A percentile compares a stretch with the other conserved stretches of the same genome.
These are phyloP conservation scores for Epicoccum sorghinum DNA, from an alignment of 2,329 filamentous ascomycete species.

Conservation along the genomic window DNA sequence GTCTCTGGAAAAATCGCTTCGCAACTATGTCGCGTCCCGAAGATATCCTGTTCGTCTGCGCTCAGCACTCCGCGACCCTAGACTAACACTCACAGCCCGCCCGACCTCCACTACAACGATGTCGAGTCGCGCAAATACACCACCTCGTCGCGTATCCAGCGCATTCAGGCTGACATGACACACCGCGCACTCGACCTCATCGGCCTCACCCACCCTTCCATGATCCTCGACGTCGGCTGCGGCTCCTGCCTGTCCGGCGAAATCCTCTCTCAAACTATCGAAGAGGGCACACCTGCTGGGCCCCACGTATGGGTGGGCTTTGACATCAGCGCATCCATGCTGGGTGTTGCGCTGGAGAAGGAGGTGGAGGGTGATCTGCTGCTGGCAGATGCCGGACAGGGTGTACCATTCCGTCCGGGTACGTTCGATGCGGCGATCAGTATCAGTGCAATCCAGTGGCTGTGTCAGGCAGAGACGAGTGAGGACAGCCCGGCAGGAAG, in stretches of 20 bases:
- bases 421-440: constrained; percentile 94
- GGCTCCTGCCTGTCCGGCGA: constrained; percentile 93
- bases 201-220: constrained; percentile 75
- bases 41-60: constrained; percentile 76
- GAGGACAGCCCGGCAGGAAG: constrained; percentile 82
- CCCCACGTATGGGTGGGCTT: constrained; percentile 97
- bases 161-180: constrained; percentile 95
- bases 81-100: constrained; percentile 66
- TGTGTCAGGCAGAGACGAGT: constrained; percentile 91
- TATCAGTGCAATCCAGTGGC: constrained; percentile 97
- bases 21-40: constrained; percentile 92
- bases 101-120: constrained; percentile 98
- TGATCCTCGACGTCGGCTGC: constrained; percentile 97
- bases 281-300: constrained; percentile 69
- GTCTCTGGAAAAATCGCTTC: constrained; percentile 3
- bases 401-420: constrained; percentile 89
- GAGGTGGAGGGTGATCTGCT: constrained; percentile 95
- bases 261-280: constrained; percentile 76
- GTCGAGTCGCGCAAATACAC: constrained; percentile 96
- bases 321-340: constrained; percentile 94
- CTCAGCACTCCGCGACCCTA: constrained; percentile 14
- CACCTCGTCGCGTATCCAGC: constrained; percentile 91
- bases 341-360: constrained; percentile 89
- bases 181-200: constrained; percentile 91
- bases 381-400: constrained; percentile 93